Conservation (phyloP, 202 grass and related monocot genomes). For the Tripidium arundinaceum region DNA sequence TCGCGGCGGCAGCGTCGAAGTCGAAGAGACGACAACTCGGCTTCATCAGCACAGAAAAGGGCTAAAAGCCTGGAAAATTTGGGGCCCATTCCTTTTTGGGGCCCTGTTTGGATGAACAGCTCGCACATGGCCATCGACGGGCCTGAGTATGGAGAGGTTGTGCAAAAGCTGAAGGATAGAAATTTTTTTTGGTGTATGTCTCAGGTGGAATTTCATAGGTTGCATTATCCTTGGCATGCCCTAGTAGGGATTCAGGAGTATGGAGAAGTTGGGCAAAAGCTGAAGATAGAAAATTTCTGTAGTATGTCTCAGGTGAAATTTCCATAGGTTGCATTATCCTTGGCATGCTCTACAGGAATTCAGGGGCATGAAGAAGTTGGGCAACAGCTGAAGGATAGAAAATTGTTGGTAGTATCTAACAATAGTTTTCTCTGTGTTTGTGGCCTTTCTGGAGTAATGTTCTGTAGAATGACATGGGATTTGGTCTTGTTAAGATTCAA, state of each 20-base stretch:
- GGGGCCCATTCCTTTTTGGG: too few species aligned
- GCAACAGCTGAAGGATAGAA: not conserved
- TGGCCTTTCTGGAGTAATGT: not conserved
- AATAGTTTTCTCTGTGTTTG: not conserved
- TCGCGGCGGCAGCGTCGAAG: too few species aligned
- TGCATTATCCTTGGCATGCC: not conserved
- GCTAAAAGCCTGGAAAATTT: too few species aligned
- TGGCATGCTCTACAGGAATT: not conserved
- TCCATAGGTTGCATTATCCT: not conserved
- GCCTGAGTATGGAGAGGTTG: too few species aligned
- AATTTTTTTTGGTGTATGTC: not conserved
- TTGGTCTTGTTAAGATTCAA: not conserved
- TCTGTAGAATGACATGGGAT: not conserved
- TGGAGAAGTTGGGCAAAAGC: not conserved
- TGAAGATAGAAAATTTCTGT: not conserved
- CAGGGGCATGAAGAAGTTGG: not conserved
- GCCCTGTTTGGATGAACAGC: too few species aligned
- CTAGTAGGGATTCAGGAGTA: not conserved
- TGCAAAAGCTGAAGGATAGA: too few species aligned
- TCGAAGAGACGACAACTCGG: too few species aligned
- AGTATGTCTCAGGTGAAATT: not conserved
- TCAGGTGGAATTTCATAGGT: not conserved
- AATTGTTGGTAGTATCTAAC: not conserved
- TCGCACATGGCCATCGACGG: too few species aligned
- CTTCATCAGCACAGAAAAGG: too few species aligned